A percentile compares a stretch with the other conserved stretches of the same genome.
Conservation (phyloP, 331 rosid species). For the Cydonia oblonga region DNA sequence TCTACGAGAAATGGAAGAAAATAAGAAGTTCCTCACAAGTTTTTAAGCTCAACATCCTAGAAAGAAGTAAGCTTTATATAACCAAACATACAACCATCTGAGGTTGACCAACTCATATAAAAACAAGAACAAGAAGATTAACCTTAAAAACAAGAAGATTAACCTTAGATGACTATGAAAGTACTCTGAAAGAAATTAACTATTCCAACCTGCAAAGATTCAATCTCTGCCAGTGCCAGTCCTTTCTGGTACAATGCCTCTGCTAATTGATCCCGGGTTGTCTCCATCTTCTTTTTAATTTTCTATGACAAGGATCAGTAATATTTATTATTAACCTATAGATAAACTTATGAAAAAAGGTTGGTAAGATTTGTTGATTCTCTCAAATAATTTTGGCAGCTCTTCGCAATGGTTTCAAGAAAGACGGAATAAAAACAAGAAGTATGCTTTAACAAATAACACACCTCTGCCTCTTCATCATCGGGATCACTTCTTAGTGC, state of each 20-base stretch:
- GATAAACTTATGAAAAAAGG: not conserved
- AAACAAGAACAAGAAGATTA: not conserved
- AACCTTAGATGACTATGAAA: not conserved
- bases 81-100: not conserved
- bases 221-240: constrained; percentile 56
- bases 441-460: not conserved
- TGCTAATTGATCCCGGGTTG: constrained; percentile 67
- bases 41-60: not conserved
- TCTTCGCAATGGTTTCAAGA: not conserved
- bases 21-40: not conserved
- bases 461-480: constrained; percentile 80
- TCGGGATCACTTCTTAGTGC: constrained; percentile 62
- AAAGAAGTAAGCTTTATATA: not conserved
- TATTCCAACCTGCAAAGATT: constrained; percentile 47
- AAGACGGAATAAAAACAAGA: not conserved
- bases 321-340: constrained; percentile 6
- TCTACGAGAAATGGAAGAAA: not conserved
- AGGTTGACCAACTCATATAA: not conserved
- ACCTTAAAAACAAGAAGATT: not conserved
- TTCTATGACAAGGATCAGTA: constrained; percentile 23
- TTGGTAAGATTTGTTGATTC: not conserved
- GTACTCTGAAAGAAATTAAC: not conserved
- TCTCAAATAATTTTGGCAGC: not conserved
- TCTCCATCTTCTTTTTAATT: constrained; percentile 70
- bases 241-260: constrained; percentile 85